Evolutionary conservation across 1,284 basidiomycete species (phyloP).

Genomic region (Cutaneotrichosporon spelunceum): DNA sequence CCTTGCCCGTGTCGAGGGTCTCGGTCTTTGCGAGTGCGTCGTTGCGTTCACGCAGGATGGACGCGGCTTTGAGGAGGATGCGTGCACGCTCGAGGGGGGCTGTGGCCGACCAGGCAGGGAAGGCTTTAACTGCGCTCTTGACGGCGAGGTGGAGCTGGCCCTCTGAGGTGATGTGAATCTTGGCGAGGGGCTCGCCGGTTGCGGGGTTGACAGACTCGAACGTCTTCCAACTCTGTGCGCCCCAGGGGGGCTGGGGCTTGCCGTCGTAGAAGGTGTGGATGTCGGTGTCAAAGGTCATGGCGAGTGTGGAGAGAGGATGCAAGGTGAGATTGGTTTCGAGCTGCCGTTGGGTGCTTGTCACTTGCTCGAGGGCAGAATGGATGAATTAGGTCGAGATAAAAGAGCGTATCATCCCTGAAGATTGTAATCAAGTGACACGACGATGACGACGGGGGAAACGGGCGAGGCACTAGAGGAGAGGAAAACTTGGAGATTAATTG

Average conservation of each 20-base stretch:
- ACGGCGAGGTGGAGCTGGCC: constrained; percentile 23
- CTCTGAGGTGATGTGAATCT: constrained; percentile 16
- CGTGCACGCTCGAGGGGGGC: constrained; percentile 16
- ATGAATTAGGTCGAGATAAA: no score
- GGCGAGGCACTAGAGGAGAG: no score
- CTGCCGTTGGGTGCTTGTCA: no score
- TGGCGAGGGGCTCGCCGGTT: constrained; percentile 17
- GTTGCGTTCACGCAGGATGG: constrained; percentile 21
- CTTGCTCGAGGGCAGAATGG: no score
- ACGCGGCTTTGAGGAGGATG: constrained; percentile 18
- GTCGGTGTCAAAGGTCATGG: constrained; percentile 20
- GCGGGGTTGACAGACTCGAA: constrained; percentile 20
- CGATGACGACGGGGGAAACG: no score
- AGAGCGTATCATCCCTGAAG: no score
- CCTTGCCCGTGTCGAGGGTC: constrained; percentile 25
- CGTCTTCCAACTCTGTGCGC: constrained; percentile 1
- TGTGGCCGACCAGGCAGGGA: constrained; percentile 16
- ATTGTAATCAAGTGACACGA: no score
- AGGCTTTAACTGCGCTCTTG: constrained; percentile 9
- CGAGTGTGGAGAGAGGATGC: background rate
- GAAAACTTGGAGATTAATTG: no score
- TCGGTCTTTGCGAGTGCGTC: constrained; percentile 21
- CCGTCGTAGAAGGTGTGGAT: constrained; percentile 26
- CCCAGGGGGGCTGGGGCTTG: constrained; percentile 9
- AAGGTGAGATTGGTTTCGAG: no score